phyloP scores from a whole-genome alignment of 306 rosid genomes.

The Cucumis melo region DNA sequence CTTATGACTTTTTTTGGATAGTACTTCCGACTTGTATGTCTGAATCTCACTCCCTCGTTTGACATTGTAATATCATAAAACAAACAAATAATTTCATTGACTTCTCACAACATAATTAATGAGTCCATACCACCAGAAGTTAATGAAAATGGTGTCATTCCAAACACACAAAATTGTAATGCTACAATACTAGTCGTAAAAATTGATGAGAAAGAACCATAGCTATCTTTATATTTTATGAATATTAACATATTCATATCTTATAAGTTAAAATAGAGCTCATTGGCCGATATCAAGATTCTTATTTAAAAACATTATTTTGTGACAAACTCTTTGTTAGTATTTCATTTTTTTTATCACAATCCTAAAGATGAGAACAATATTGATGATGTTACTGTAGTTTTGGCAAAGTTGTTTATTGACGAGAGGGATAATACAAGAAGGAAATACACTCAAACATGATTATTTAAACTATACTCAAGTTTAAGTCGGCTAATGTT shows the following conservation, averaged over 20 bases:
- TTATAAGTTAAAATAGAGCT: too few species aligned
- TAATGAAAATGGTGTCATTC: background rate
- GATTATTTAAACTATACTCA: background rate
- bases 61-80: background rate
- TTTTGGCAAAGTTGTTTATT: too few species aligned
- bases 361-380: too few species aligned
- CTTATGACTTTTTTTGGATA: background rate
- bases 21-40: background rate
- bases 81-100: background rate
- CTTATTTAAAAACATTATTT: too few species aligned
- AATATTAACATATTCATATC: background rate
- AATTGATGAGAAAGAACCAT: background rate
- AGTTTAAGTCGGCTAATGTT: background rate
- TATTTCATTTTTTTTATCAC: too few species aligned
- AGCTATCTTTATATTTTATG: too few species aligned
- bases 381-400: too few species aligned
- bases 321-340: too few species aligned
- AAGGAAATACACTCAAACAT: too few species aligned
- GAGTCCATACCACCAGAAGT: background rate
- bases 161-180: background rate
- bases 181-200: background rate
- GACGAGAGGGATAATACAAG: too few species aligned
- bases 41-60: background rate
- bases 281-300: too few species aligned
- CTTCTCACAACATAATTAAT: constrained; percentile 1